Conservation (phyloP, 2,329 filamentous ascomycete species). For the Parastagonospora avenae region DNA sequence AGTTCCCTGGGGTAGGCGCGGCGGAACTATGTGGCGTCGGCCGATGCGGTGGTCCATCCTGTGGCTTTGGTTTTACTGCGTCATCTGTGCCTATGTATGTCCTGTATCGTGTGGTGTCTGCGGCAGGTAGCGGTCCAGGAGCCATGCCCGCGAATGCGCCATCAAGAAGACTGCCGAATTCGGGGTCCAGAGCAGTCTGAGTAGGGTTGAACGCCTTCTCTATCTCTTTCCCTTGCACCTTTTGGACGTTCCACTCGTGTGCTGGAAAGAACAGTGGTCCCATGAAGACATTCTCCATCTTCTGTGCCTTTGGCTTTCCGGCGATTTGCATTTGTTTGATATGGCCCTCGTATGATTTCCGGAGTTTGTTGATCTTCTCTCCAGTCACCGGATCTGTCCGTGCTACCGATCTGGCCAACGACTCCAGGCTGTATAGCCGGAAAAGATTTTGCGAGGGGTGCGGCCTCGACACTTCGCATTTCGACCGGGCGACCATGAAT, state of each 20-base stretch:
- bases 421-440: slow-evolving; percentile 61
- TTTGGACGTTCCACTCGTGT: slow-evolving; percentile 47
- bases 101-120: slow-evolving; percentile 51
- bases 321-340: slow-evolving; percentile 56
- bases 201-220: slow-evolving; percentile 36
- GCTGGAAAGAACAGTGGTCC: slow-evolving; percentile 47
- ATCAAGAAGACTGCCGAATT: slow-evolving; percentile 44
- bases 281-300: slow-evolving; percentile 45
- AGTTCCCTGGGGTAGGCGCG: slow-evolving; percentile 41
- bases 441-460: slow-evolving; percentile 64
- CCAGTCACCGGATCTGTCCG: slow-evolving; percentile 65
- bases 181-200: slow-evolving; percentile 27
- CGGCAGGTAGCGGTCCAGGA: slow-evolving; percentile 49
- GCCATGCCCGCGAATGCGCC: slow-evolving; percentile 49
- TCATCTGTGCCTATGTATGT: slow-evolving; percentile 54
- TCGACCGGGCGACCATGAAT: slow-evolving; percentile 44
- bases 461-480: slow-evolving; percentile 56
- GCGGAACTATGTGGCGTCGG: slow-evolving; percentile 22
- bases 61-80: slow-evolving; percentile 33
- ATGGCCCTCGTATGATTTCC: slow-evolving; percentile 62
- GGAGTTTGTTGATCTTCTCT: slow-evolving; percentile 67
- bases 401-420: slow-evolving; percentile 63
- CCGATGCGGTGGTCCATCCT: slow-evolving; percentile 29
- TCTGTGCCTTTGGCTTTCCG: slow-evolving; percentile 55
- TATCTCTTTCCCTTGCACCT: slow-evolving; percentile 49